Conservation (phyloP, 768 basidiomycete genomes). For the Mrakia blollopis region DNA sequence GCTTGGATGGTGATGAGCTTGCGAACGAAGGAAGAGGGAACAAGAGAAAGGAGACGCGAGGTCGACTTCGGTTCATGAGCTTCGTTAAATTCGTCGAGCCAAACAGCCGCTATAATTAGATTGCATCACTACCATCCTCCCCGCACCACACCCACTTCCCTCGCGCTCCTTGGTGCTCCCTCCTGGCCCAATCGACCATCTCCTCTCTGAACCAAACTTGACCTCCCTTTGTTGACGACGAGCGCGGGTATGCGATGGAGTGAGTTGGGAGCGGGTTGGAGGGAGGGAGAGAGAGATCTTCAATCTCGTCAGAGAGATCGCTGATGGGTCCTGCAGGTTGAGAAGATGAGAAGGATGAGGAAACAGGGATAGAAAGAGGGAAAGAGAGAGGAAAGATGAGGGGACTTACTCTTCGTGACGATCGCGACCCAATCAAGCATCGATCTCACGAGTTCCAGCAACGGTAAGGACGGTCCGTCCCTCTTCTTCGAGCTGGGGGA, state of each 20-base stretch:
- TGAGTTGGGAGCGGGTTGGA: background rate
- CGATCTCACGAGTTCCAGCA: background rate
- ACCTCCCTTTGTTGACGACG: background rate
- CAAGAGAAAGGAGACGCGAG: background rate
- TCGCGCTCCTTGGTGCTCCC: background rate
- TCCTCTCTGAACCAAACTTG: background rate
- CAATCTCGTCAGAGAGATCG: background rate
- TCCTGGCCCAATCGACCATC: background rate
- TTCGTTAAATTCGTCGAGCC: background rate
- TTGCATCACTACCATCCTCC: background rate
- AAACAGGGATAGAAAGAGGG: background rate
- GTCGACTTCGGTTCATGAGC: background rate
- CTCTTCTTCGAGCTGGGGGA: background rate
- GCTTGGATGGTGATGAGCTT: no score
- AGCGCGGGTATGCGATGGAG: background rate
- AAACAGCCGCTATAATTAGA: background rate
- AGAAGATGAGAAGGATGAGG: background rate
- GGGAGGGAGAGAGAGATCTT: background rate
- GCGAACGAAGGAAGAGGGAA: background rate
- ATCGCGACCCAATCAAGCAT: conserved; percentile 11
- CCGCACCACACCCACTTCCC: conserved; percentile 5
- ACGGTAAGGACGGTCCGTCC: background rate
- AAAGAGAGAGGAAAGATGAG: background rate
- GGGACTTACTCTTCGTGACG: background rate
- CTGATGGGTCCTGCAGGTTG: background rate